Evolutionary conservation across 148 eudicot species (phyloP).

Genomic region (Dianthus caryophyllus): DNA sequence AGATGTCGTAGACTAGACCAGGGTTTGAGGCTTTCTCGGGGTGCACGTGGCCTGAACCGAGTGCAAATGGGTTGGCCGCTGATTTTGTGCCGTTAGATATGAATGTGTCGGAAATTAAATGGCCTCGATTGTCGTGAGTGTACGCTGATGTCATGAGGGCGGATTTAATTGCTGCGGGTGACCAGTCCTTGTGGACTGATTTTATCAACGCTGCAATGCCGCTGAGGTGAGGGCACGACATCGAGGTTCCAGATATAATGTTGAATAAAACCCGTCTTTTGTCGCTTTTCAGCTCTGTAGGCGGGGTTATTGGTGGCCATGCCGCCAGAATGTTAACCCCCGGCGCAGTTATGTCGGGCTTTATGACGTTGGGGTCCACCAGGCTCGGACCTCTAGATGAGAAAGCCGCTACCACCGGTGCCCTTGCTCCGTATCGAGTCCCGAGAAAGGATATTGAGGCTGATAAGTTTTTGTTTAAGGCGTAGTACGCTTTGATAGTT

Average conservation of each 20-base stretch:
- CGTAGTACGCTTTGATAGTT: constrained; percentile 33
- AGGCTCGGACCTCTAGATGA: constrained; percentile 69
- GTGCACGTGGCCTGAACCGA: constrained; percentile 74
- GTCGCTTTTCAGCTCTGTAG: constrained; percentile 47
- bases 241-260: constrained; percentile 51
- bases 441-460: constrained; percentile 51
- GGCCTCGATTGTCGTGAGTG: constrained; percentile 32
- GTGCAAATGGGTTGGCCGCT: constrained; percentile 62
- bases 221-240: constrained; percentile 77
- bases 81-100: constrained; percentile 26
- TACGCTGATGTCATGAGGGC: constrained; percentile 71
- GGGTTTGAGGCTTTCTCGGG: constrained; percentile 61
- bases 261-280: constrained; percentile 49
- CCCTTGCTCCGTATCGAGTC: constrained; percentile 36
- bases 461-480: constrained; percentile 25
- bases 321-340: constrained; percentile 73
- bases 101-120: constrained; percentile 40
- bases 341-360: constrained; percentile 70
- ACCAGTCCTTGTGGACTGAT: constrained; percentile 56
- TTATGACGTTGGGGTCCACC: constrained; percentile 50
- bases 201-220: constrained; percentile 57
- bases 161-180: constrained; percentile 69
- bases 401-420: constrained; percentile 66
- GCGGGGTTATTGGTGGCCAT: constrained; percentile 62
- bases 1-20: constrained; percentile 56